Conservation (phyloP, 2,329 filamentous ascomycete genomes). For the Phialophora expanda region DNA sequence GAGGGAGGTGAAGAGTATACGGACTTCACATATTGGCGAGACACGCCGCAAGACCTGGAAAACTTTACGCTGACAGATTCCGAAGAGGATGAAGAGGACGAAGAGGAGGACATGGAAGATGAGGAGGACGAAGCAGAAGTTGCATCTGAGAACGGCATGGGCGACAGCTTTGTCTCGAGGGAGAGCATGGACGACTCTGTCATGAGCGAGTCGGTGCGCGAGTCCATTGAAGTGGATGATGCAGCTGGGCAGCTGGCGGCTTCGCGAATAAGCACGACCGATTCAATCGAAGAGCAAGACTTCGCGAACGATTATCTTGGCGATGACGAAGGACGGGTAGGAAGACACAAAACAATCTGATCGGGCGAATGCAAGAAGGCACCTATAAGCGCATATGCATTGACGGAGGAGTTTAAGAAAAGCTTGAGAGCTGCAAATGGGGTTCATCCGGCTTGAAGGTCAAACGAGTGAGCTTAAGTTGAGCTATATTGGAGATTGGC, state of each 20-base stretch:
- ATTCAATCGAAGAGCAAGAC: conserved; percentile 40
- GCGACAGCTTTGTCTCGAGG: conserved; percentile 63
- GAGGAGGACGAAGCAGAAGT: conserved; percentile 53
- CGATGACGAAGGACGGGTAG: conserved; percentile 10
- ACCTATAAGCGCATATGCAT: not conserved
- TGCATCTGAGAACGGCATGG: conserved; percentile 52
- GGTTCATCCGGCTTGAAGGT: not conserved
- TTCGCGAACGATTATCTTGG: conserved; percentile 38
- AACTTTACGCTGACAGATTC: conserved; percentile 87
- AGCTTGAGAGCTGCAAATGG: not conserved
- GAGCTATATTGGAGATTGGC: not conserved
- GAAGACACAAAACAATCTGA: conserved; percentile 8
- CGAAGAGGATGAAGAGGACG: conserved; percentile 56
- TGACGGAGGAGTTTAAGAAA: not conserved
- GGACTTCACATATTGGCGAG: conserved; percentile 96
- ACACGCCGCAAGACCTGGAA: conserved; percentile 79
- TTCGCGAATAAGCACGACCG: conserved; percentile 21
- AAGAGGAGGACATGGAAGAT: conserved; percentile 54
- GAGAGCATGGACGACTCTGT: conserved; percentile 55
- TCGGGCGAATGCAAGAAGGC: not conserved
- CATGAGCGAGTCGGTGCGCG: conserved; percentile 56
- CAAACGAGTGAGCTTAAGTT: not conserved
- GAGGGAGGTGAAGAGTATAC: conserved; percentile 93
- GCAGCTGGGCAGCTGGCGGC: conserved; percentile 26
- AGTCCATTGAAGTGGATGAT: conserved; percentile 49